Evolutionary conservation across 495 filamentous ascomycete genomes (phyloP).

Genomic region (Penicillium herquei): DNA sequence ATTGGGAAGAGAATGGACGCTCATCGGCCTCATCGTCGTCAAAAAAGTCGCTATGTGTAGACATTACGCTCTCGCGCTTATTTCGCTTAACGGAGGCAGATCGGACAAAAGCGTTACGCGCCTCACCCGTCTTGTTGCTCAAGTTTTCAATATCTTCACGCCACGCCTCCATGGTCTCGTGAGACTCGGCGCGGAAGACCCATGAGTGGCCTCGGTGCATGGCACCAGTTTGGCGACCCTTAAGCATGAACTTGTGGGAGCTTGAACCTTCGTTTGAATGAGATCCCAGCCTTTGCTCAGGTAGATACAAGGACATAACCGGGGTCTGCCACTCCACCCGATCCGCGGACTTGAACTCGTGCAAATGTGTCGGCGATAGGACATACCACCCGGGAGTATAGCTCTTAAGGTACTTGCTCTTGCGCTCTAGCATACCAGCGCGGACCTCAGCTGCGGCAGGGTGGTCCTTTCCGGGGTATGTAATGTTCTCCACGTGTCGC

Average conservation of each 20-base stretch:
- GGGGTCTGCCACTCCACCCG: conserved; percentile 67
- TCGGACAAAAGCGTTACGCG: conserved; percentile 81
- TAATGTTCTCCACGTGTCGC: conserved; percentile 76
- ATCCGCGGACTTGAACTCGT: conserved; percentile 95
- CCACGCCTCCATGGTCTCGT: conserved; percentile 97
- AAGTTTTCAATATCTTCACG: conserved; percentile 87
- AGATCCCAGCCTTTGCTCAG: conserved; percentile 92
- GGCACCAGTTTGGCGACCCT: conserved; percentile 86
- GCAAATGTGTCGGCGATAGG: conserved; percentile 90
- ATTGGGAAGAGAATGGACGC: conserved; percentile 66
- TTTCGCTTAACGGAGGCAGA: conserved; percentile 83
- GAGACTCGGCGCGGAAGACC: conserved; percentile 93
- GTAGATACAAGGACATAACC: conserved; percentile 93
- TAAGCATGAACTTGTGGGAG: conserved; percentile 98
- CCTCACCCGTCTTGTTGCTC: conserved; percentile 85
- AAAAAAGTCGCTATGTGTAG: conserved; percentile 68
- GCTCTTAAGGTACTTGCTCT: conserved; percentile 98
- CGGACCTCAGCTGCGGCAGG: conserved; percentile 82
- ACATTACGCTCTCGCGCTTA: conserved; percentile 66
- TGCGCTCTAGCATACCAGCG: conserved; percentile 88
- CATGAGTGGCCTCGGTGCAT: conserved; percentile 96
- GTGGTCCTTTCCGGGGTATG: conserved; percentile 91
- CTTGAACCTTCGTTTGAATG: conserved; percentile 80
- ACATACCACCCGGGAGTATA: conserved; percentile 99
- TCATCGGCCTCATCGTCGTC: conserved; percentile 85